These are phyloP conservation scores for Phytophthora agathidicida DNA, from an alignment of 352 stramenopile genomes.

Conservation along the genomic window DNA sequence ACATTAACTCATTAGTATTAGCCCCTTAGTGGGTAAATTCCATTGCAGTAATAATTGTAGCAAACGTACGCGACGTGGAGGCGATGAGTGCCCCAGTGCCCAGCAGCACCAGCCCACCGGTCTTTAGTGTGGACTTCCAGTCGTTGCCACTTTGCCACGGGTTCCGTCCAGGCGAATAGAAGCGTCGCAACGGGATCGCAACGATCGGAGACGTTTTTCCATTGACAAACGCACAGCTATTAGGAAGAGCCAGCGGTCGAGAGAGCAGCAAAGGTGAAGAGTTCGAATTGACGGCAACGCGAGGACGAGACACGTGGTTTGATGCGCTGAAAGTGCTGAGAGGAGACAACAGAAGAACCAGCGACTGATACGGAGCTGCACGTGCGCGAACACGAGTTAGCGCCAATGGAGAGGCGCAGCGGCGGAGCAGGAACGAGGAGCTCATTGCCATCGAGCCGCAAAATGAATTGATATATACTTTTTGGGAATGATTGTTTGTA, in stretches of 20 bases:
- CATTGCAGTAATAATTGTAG: neutral
- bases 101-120: conserved; percentile 61
- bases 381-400: conserved; percentile 3
- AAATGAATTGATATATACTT: conserved; percentile 2
- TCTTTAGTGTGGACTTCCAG: conserved; percentile 66
- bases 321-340: conserved; percentile 8
- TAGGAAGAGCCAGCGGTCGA: conserved; percentile 11
- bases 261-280: conserved; percentile 1
- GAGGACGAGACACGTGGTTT: conserved; percentile 1
- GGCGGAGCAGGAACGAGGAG: conserved; percentile 25
- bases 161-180: conserved; percentile 41
- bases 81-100: conserved; percentile 62
- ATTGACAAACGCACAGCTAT: neutral
- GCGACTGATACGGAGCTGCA: neutral
- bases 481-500: conserved; percentile 8
- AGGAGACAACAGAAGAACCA: neutral
- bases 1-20: neutral
- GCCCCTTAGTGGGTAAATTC: neutral
- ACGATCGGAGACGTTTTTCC: neutral
- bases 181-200: conserved; percentile 29
- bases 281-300: neutral
- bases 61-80: conserved; percentile 63
- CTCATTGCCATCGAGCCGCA: conserved; percentile 21
- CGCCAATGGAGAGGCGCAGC: conserved; percentile 16
- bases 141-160: conserved; percentile 48